Base-by-base conservation (phyloP, 1,284 basidiomycete species). In the Sutorius eximius region DNA sequence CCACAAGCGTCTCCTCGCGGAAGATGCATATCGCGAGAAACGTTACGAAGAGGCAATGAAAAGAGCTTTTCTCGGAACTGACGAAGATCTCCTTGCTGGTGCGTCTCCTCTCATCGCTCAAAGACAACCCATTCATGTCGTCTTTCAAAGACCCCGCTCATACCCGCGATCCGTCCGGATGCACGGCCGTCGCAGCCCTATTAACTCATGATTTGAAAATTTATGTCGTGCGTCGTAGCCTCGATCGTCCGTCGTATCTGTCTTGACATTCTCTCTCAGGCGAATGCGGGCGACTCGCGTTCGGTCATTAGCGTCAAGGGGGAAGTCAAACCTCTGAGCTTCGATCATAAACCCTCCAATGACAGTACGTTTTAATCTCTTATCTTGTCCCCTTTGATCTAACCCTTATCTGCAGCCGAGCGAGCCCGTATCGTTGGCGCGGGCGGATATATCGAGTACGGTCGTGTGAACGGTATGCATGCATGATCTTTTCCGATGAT, bases 361-460 rank as follows among this genome's bases (percentile, higher is more conserved):
- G 85, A 89, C 63, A 77, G 91, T 92, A 56, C 62, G 87, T 74
- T 36, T 10, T 10, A 5, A 27, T 16, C 27, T 44, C 24, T 12
- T 32, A 3, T 18, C 30, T 36, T 11, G 5, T 3, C 20, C 27
- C 20, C 46, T 12, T 37, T 48, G 11, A 6, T 36, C 56, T 30
- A 32, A 57, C 36, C 32, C 20, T 50, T 48, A 56, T 58, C 45
- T 57, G 22, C 64, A 91, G 93, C 78, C 61, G 97, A 99, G 75
- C 91, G 83, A 65, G 79, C 82, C 27, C 90, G 97, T 49, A 98
- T 99, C 69, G 80, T 85, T 22, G 85, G 83, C 41, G 97, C 95
- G n/a, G 97, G 97, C 49, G 97, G 97, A 45, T 99, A 93, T 68
- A 91, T 99, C 59, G 95, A 99, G 71, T 98, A 88, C 71, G 95